Conservation (phyloP, 106 monocot genomes). For the Dendrobium catenatum region DNA sequence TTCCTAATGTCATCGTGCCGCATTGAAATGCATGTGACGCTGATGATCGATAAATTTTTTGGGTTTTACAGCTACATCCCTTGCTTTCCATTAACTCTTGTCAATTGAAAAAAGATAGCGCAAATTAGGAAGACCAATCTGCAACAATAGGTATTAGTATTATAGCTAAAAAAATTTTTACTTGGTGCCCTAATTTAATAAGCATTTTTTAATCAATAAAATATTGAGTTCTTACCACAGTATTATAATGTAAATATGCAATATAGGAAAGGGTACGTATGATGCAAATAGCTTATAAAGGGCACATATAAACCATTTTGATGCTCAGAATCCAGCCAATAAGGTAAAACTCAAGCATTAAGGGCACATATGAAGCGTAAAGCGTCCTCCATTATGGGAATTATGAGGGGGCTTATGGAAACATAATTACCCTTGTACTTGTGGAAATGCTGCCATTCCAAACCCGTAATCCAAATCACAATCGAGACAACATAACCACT, state of each 20-base stretch:
- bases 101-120: slow-evolving; percentile 57
- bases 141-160: slow-evolving; percentile 18
- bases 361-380: neutral
- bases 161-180: neutral
- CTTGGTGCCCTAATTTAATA: neutral
- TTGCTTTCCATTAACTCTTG: slow-evolving; percentile 73
- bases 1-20: too few relatives aligned
- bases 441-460: neutral
- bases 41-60: too few relatives aligned
- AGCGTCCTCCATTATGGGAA: too few relatives aligned
- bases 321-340: neutral
- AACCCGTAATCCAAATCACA: neutral
- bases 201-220: neutral
- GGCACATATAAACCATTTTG: neutral
- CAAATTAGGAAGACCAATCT: slow-evolving; percentile 93
- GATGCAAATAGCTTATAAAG: too few relatives aligned
- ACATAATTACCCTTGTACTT: neutral
- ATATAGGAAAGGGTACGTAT: neutral
- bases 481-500: neutral
- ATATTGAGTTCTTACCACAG: neutral
- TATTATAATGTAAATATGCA: neutral
- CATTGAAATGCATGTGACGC: too few relatives aligned
- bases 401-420: too few relatives aligned
- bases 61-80: slow-evolving; percentile 56
- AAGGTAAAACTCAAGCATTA: neutral